These are phyloP conservation scores for Termitomyces sp. DNA, from an alignment of 768 basidiomycete species.

Conservation along the genomic window DNA sequence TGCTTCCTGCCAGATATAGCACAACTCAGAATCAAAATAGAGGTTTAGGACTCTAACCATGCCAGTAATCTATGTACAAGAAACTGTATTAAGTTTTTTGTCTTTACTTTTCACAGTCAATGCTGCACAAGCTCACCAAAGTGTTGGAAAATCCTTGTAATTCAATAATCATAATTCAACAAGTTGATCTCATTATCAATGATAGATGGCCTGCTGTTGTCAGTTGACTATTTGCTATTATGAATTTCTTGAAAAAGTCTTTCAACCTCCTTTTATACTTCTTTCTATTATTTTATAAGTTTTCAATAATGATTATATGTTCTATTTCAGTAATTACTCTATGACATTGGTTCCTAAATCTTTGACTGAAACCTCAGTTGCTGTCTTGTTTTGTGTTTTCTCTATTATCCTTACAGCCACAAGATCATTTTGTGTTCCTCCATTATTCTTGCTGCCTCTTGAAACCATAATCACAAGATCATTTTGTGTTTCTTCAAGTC, in stretches of 20 bases:
- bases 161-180: neutral
- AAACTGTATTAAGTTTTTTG: neutral
- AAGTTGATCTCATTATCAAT: neutral
- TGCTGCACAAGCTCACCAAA: neutral
- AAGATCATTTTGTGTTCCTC: neutral
- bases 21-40: too few species aligned
- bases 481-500: neutral
- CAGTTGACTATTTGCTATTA: neutral
- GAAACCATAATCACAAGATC: neutral
- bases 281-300: too few species aligned
- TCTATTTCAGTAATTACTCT: too few species aligned
- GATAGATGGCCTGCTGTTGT: neutral
- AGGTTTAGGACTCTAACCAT: too few species aligned
- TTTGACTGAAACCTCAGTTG: too few species aligned
- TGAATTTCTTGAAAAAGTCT: too few species aligned
- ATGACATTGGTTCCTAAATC: too few species aligned
- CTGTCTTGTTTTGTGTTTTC: neutral
- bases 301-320: neutral
- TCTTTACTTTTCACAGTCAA: neutral
- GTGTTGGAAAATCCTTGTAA: neutral
- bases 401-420: neutral
- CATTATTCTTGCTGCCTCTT: neutral
- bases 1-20: neutral
- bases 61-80: too few species aligned
- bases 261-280: neutral